These are phyloP conservation scores for Colletotrichum sp. DNA, from an alignment of 2,329 filamentous ascomycete species.

Conservation along the genomic window DNA sequence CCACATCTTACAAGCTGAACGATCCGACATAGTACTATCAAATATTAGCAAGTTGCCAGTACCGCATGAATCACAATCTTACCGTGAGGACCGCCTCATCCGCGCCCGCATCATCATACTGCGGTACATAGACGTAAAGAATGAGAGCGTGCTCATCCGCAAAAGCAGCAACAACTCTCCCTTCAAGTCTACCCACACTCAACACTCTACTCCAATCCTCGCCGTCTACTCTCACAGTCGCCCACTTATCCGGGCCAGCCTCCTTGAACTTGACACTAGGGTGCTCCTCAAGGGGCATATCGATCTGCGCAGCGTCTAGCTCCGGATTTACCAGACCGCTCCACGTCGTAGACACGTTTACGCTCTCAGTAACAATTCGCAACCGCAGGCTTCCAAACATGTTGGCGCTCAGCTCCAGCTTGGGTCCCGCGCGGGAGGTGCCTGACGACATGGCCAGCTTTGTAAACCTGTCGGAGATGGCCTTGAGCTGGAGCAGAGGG, in stretches of 20 bases:
- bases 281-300: slow-evolving; percentile 76
- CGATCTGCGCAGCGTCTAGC: slow-evolving; percentile 78
- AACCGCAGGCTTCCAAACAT: slow-evolving; percentile 90
- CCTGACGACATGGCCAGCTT: slow-evolving; percentile 70
- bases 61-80: slow-evolving; percentile 32
- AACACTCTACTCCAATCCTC: slow-evolving; percentile 95
- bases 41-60: background rate
- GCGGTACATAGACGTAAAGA: slow-evolving; percentile 80
- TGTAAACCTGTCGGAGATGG: slow-evolving; percentile 94
- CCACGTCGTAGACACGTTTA: slow-evolving; percentile 88
- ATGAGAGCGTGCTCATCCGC: slow-evolving; percentile 81
- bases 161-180: slow-evolving; percentile 91
- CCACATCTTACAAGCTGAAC: slow-evolving; percentile 33
- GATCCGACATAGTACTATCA: slow-evolving; percentile 43
- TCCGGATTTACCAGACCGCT: slow-evolving; percentile 85
- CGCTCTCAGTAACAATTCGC: slow-evolving; percentile 80
- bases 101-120: slow-evolving; percentile 67
- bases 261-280: slow-evolving; percentile 81
- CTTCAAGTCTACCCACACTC: slow-evolving; percentile 87
- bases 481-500: slow-evolving; percentile 85
- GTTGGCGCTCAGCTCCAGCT: slow-evolving; percentile 88
- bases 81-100: slow-evolving; percentile 81
- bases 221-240: slow-evolving; percentile 88
- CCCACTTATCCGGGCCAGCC: slow-evolving; percentile 83
- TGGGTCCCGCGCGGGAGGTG: slow-evolving; percentile 48